Percentiles rank a stretch among this genome's conserved stretches.
phyloP scores from a whole-genome alignment of 345 rosid species.

The Melastoma malabathricum region DNA sequence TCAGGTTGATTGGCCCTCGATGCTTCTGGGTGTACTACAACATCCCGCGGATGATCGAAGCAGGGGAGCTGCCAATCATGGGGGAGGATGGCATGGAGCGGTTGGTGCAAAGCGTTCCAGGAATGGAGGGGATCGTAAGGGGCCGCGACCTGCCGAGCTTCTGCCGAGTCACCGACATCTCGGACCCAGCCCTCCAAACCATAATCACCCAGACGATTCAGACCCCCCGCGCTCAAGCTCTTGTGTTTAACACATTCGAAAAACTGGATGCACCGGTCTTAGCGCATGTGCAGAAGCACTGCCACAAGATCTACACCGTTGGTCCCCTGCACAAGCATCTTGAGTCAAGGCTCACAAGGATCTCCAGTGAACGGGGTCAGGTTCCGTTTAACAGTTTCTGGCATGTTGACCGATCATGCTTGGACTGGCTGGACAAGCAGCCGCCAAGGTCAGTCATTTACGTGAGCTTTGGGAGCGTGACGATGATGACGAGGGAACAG shows the following conservation, averaged over 20 bases:
- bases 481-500: conserved; percentile 13
- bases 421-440: conserved; percentile 30
- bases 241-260: conserved; percentile 56
- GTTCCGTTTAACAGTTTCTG: conserved; percentile 16
- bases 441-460: conserved; percentile 23
- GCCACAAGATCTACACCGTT: conserved; percentile 29
- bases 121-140: conserved; percentile 32
- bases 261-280: conserved; percentile 45
- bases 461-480: conserved; percentile 34
- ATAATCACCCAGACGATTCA: conserved; percentile 13
- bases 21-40: conserved; percentile 20
- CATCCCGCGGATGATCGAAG: conserved; percentile 14
- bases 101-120: conserved; percentile 18
- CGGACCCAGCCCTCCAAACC: conserved; percentile 6
- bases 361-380: background rate
- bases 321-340: conserved; percentile 43
- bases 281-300: conserved; percentile 22
- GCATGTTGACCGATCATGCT: conserved; percentile 27
- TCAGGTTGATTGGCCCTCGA: conserved; percentile 21
- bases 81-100: conserved; percentile 32
- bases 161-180: conserved; percentile 18
- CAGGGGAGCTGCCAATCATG: background rate
- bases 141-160: conserved; percentile 40
- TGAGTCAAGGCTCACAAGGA: conserved; percentile 11
- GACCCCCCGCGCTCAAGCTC: conserved; percentile 21